These are phyloP conservation scores for Zychaea mexicana DNA, from an alignment of 371 early-diverging fungal genomes.

Conservation along the genomic window DNA sequence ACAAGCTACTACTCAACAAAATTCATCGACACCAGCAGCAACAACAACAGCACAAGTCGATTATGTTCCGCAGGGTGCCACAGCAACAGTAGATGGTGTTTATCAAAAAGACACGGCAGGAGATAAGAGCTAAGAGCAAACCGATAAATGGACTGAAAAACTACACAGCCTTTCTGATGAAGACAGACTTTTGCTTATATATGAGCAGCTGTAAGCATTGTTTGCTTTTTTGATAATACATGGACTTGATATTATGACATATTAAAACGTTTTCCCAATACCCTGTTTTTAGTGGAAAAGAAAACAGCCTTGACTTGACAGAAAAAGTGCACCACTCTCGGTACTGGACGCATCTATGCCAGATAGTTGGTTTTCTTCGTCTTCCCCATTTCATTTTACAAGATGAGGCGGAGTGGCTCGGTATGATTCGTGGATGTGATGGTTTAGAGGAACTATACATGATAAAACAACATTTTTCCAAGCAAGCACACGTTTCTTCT, in stretches of 20 bases:
- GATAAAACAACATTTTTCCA: neutral
- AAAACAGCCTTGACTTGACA: neutral
- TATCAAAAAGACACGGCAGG: neutral
- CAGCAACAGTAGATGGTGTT: too few relatives aligned
- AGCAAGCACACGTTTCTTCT: neutral
- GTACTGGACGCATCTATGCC: neutral
- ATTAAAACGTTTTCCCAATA: neutral
- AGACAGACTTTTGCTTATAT: neutral
- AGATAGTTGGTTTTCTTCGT: neutral
- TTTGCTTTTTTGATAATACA: neutral
- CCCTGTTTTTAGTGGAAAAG: neutral
- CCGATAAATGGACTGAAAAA: neutral
- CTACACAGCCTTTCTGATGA: neutral
- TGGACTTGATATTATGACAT: neutral
- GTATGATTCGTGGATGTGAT: neutral
- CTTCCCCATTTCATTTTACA: neutral
- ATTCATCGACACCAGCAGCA: neutral
- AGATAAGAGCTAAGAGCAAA: neutral
- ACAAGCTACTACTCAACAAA: neutral
- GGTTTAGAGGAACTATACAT: neutral
- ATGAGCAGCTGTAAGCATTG: neutral
- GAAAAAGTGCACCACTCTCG: neutral
- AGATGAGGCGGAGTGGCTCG: neutral
- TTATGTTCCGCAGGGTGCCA: too few relatives aligned
- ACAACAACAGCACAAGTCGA: neutral